Base-by-base conservation (phyloP, 176 grass and related monocot species). In the Bonia amplexicaulis region DNA sequence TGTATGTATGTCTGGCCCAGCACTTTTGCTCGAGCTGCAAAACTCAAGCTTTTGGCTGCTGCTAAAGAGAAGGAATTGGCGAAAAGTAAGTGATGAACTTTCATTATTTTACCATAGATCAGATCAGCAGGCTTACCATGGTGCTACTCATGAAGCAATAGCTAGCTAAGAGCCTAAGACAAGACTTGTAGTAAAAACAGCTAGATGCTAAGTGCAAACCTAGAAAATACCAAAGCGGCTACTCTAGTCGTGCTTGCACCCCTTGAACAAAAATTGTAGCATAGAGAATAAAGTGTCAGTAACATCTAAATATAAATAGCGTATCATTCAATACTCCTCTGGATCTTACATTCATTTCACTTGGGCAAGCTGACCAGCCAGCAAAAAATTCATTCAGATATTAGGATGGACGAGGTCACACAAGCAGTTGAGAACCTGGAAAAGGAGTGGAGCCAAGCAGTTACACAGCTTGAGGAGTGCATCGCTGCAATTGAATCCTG, bases 21-120 rank as follows among this genome's bases (percentile, higher is more conserved):
- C 20, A 97, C 91, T 20, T 97, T 94, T 92, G 94, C 91, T 31
- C 94, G 94, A 60, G 85, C 94, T 9, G 91, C 94, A 55, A 97
- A 92, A 76, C 87, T 94, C 51, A 94, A 81, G 75, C 71, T 89
- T 61, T 9, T 88, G 55, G 89, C 89, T 88, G 87, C 69, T 29
- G 64, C 87, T 25, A 90, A 97, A 82, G 91, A 93, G 82, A 97
- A 88, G 70, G 89, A 93, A 77, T 54, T 92, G 66, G 72, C 73
- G 54, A 97, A 81, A 82, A 37, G 94, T 92, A 90, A 47, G 76
- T 52, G 60, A 69, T 63, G 3, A 63, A 35, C 62, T 54, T 42
- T 47, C 42, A 40, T 29, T 65, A 11, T 26, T 12, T 62, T 25
- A 31, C 29, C 2, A 31, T 31, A 31, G 29, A 31, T 31, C 29